phyloP scores from a whole-genome alignment of 2,329 filamentous ascomycete genomes.

The Dactylella cylindrospora region DNA sequence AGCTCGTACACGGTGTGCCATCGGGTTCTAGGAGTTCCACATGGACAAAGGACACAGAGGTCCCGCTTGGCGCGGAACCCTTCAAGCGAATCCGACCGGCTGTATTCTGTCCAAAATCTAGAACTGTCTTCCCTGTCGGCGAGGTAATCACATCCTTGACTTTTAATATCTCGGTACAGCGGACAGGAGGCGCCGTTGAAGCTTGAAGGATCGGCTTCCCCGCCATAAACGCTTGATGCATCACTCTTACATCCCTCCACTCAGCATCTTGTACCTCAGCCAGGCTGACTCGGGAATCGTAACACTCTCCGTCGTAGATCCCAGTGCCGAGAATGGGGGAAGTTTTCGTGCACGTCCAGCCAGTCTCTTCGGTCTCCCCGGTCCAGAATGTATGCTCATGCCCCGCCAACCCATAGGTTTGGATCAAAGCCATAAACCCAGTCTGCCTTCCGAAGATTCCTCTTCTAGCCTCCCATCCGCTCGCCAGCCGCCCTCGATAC shows the following conservation, averaged over 20 bases:
- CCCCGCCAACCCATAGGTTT: background rate
- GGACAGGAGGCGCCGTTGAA: conserved; percentile 5
- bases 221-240: conserved; percentile 1
- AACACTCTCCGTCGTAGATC: conserved; percentile 32
- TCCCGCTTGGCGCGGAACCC: conserved; percentile 22
- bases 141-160: conserved; percentile 14
- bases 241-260: conserved; percentile 28
- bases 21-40: conserved; percentile 23
- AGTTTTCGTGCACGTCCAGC: conserved; percentile 28
- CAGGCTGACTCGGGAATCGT: conserved; percentile 24
- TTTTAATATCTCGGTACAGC: conserved; percentile 12
- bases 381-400: conserved; percentile 2
- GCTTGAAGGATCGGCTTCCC: conserved; percentile 9
- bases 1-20: conserved; percentile 20
- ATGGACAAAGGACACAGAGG: conserved; percentile 16
- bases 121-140: conserved; percentile 14
- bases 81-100: conserved; percentile 20
- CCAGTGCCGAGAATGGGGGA: conserved; percentile 17
- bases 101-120: conserved; percentile 37
- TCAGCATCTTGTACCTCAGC: background rate
- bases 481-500: conserved; percentile 28
- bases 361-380: conserved; percentile 6
- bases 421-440: conserved; percentile 18
- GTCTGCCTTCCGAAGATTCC: conserved; percentile 25
- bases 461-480: conserved; percentile 24